phyloP scores from a whole-genome alignment of 140 eudicot species.

The Senecio squalidus region DNA sequence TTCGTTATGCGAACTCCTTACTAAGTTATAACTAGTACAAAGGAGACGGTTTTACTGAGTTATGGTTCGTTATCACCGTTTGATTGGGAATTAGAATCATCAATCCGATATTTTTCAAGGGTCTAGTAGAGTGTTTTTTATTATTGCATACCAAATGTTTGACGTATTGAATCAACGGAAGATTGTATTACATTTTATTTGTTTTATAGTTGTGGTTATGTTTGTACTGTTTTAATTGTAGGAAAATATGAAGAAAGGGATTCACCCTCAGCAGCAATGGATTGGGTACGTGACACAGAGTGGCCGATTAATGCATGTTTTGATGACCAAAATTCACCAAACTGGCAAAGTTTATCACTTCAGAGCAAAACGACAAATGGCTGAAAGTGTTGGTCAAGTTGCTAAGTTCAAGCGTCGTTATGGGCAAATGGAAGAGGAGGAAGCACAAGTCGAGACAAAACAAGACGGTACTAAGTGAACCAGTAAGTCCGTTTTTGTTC shows the following conservation, averaged over 20 bases:
- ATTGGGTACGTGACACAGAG: constrained; percentile 93
- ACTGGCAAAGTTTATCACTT: constrained; percentile 90
- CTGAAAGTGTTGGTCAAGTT: constrained; percentile 74
- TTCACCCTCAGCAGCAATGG: constrained; percentile 99
- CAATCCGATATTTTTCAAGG: too few species aligned
- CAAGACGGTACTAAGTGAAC: constrained; percentile 39
- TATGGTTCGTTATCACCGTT: not conserved
- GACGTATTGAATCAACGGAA: too few species aligned
- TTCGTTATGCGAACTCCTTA: not conserved
- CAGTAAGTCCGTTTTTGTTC: constrained; percentile 7
- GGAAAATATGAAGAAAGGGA: constrained; percentile 92
- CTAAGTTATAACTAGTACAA: not conserved
- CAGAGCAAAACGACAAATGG: constrained; percentile 84
- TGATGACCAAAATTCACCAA: constrained; percentile 86
- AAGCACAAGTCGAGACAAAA: too few species aligned
- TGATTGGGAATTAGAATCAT: too few species aligned
- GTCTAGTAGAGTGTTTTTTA: too few species aligned
- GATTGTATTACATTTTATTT: not conserved
- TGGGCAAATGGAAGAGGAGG: constrained; percentile 59
- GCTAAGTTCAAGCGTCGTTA: constrained; percentile 91
- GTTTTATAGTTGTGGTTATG: not conserved
- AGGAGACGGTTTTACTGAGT: not conserved
- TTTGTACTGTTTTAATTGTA: not conserved
- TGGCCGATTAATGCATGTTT: constrained; percentile 76
- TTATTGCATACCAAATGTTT: too few species aligned